Percentiles rank a stretch among this genome's conserved stretches.
These are phyloP conservation scores for Cinnamomum micranthum DNA, from an alignment of 164 flowering plant genomes.

Conservation along the genomic window DNA sequence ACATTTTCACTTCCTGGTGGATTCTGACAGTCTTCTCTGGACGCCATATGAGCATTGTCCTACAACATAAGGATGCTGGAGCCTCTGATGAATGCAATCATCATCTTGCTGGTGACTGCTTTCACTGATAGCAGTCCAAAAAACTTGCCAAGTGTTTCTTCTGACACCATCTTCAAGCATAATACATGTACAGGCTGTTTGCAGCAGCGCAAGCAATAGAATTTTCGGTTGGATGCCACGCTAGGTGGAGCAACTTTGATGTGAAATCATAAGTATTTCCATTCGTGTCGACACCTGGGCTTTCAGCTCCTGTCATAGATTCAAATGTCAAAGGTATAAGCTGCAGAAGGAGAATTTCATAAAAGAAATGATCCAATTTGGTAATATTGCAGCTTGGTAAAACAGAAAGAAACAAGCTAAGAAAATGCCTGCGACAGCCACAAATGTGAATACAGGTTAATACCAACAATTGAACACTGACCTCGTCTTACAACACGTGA, in stretches of 20 bases:
- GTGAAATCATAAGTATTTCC: constrained; percentile 90
- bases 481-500: constrained; percentile 94
- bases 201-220: constrained; percentile 99
- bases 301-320: constrained; percentile 60
- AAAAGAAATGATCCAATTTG: background rate
- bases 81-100: constrained; percentile 22
- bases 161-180: constrained; percentile 45
- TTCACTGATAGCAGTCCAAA: constrained; percentile 31
- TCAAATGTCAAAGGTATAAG: background rate
- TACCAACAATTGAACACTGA: constrained; percentile 19
- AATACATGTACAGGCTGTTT: constrained; percentile 97
- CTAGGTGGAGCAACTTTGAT: constrained; percentile 90
- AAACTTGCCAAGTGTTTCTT: constrained; percentile 24
- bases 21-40: constrained; percentile 26
- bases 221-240: constrained; percentile 97
- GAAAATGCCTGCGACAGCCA: background rate
- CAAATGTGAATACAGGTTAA: background rate
- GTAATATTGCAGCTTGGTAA: background rate
- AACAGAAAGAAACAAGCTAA: background rate
- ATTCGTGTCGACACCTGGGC: constrained; percentile 71
- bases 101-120: constrained; percentile 23
- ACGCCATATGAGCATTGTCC: constrained; percentile 4
- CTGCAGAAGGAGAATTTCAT: background rate
- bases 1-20: constrained; percentile 13
- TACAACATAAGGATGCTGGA: constrained; percentile 15